These are phyloP conservation scores for Setomelanomma holmii DNA, from an alignment of 2,329 filamentous ascomycete genomes.

Conservation along the genomic window DNA sequence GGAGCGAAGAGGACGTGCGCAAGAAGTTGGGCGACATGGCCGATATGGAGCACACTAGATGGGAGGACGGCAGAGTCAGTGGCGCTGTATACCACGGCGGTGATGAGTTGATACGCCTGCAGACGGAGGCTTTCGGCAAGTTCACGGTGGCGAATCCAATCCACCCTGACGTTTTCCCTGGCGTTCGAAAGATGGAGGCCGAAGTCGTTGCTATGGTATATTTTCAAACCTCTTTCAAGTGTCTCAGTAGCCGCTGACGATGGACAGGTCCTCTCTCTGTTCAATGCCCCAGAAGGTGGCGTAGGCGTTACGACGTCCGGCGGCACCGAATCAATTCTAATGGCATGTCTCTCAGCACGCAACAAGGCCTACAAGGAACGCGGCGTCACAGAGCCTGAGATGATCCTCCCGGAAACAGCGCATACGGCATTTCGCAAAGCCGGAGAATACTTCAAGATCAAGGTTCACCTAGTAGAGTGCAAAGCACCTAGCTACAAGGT, in stretches of 20 bases:
- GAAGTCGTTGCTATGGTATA: conserved; percentile 94
- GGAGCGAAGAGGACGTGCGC: conserved; percentile 78
- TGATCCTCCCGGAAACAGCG: conserved; percentile 94
- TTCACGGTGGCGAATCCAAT: conserved; percentile 97
- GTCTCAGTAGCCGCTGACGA: not conserved
- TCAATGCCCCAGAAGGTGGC: conserved; percentile 84
- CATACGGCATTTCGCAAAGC: conserved; percentile 98
- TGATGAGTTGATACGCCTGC: conserved; percentile 77
- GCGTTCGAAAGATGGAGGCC: conserved; percentile 98
- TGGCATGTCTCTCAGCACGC: conserved; percentile 89
- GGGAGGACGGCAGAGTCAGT: conserved; percentile 95
- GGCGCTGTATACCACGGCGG: conserved; percentile 97
- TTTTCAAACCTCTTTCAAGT: not conserved
- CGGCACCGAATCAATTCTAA: conserved; percentile 94
- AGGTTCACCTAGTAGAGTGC: conserved; percentile 85
- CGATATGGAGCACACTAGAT: conserved; percentile 89
- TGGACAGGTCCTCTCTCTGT: conserved; percentile 71
- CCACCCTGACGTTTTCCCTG: conserved; percentile 97
- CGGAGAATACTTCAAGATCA: conserved; percentile 95
- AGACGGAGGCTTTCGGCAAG: conserved; percentile 90
- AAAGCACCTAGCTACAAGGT: conserved; percentile 87
- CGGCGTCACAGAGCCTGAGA: conserved; percentile 90
- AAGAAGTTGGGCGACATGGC: conserved; percentile 80
- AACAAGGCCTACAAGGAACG: conserved; percentile 88
- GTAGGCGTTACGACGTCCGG: conserved; percentile 91